Percentiles rank a stretch among this genome's conserved stretches.
phyloP scores from a whole-genome alignment of 805 yeast species.

The Cephaloascus albidus region DNA sequence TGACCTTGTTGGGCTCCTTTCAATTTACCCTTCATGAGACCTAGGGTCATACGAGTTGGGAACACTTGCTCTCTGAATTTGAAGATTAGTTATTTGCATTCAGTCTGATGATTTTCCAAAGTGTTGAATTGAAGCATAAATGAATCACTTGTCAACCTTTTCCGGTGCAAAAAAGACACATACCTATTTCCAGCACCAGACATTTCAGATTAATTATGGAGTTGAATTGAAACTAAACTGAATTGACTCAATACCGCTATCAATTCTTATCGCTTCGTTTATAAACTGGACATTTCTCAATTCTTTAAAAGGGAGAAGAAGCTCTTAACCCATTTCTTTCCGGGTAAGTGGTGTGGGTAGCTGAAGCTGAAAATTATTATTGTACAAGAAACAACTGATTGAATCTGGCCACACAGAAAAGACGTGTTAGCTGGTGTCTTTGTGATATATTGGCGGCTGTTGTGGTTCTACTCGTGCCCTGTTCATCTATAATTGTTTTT shows the following conservation, averaged over 20 bases:
- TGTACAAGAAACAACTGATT: neutral
- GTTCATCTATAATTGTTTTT: too few relatives aligned
- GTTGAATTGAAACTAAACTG: neutral
- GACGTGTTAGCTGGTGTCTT: too few relatives aligned
- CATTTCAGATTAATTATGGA: slow-evolving; percentile 20
- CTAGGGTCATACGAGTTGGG: slow-evolving; percentile 96
- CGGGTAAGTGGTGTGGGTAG: neutral
- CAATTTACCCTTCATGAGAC: slow-evolving; percentile 88
- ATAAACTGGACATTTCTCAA: neutral
- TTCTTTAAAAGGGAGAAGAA: neutral
- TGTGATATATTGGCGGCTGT: too few relatives aligned
- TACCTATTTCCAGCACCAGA: slow-evolving; percentile 55
- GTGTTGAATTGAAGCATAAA: too few relatives aligned
- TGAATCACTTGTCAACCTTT: too few relatives aligned
- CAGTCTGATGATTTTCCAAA: neutral
- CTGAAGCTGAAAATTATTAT: neutral
- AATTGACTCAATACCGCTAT: neutral
- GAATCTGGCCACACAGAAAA: too few relatives aligned
- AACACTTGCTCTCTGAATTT: slow-evolving; percentile 85
- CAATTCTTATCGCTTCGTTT: neutral
- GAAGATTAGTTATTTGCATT: neutral
- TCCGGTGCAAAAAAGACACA: too few relatives aligned
- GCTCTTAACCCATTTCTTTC: neutral
- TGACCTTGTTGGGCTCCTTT: slow-evolving; percentile 98
- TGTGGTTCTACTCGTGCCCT: too few relatives aligned